Evolutionary conservation across 2,329 filamentous ascomycete species (phyloP).

Genomic region (Lasiodiplodia sp.): DNA sequence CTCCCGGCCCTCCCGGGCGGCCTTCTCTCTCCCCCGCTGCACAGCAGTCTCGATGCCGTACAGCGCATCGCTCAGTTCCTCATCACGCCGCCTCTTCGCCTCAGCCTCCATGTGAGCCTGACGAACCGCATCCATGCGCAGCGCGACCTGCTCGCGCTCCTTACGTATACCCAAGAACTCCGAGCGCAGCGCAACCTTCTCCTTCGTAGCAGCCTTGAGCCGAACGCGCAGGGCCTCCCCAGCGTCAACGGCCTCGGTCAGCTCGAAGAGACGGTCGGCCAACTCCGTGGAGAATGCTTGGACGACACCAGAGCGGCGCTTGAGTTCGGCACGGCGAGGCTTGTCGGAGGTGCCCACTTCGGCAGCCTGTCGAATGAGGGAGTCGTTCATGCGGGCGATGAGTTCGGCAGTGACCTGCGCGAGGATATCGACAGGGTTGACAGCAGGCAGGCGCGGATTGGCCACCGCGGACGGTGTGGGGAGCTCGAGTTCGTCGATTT

Average conservation of each 20-base stretch:
- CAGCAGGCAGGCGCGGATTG: constrained; percentile 41
- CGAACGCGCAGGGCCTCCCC: constrained; percentile 56
- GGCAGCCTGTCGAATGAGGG: constrained; percentile 48
- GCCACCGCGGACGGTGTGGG: constrained; percentile 49
- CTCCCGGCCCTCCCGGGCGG: constrained; percentile 40
- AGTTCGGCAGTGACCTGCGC: constrained; percentile 59
- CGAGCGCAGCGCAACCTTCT: constrained; percentile 54
- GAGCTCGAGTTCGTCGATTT: constrained; percentile 41
- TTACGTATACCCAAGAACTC: constrained; percentile 57
- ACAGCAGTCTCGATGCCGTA: constrained; percentile 48
- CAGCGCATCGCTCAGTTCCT: constrained; percentile 41
- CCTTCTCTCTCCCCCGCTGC: constrained; percentile 42
- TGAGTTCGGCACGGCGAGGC: constrained; percentile 49
- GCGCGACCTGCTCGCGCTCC: constrained; percentile 56
- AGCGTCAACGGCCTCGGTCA: constrained; percentile 61
- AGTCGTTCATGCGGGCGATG: constrained; percentile 54
- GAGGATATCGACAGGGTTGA: constrained; percentile 62
- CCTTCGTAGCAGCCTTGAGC: constrained; percentile 53
- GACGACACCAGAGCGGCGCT: constrained; percentile 56
- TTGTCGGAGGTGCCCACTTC: constrained; percentile 47
- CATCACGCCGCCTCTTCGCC: constrained; percentile 36
- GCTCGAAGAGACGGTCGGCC: constrained; percentile 57
- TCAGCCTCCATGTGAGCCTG: constrained; percentile 39
- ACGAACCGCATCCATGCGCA: constrained; percentile 58
- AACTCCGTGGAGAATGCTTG: constrained; percentile 57